phyloP scores from a whole-genome alignment of 225 moss, liverwort and hornwort genomes.

The Ulota crispa region DNA sequence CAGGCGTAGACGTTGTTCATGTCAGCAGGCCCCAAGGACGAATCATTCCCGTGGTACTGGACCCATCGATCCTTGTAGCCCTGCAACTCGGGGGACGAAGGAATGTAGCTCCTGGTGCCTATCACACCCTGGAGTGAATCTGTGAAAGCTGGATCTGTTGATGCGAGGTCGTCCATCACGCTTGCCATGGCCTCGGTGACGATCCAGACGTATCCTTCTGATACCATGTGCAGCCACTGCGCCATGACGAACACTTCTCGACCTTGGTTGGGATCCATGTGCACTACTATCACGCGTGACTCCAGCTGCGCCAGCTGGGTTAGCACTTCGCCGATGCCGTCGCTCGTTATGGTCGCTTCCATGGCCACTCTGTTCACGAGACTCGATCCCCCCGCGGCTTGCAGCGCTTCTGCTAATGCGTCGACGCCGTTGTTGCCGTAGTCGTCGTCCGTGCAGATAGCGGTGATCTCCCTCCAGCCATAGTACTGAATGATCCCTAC shows the following conservation, averaged over 20 bases:
- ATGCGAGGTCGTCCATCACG: slow-evolving; percentile 55
- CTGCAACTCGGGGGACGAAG: slow-evolving; percentile 50
- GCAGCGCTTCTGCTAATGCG: slow-evolving; percentile 54
- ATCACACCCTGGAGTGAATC: slow-evolving; percentile 68
- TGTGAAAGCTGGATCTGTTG: slow-evolving; percentile 36
- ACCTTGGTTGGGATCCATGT: slow-evolving; percentile 63
- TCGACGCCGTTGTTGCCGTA: slow-evolving; percentile 69
- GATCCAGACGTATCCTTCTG: slow-evolving; percentile 74
- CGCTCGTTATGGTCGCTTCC: slow-evolving; percentile 33
- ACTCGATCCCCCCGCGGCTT: slow-evolving; percentile 30
- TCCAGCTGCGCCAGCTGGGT: slow-evolving; percentile 54
- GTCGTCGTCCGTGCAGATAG: slow-evolving; percentile 74
- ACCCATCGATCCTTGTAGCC: slow-evolving; percentile 58
- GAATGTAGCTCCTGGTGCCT: slow-evolving; percentile 73
- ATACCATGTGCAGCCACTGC: slow-evolving; percentile 62
- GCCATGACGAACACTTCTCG: slow-evolving; percentile 68
- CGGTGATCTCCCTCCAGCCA: slow-evolving; percentile 81
- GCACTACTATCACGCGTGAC: slow-evolving; percentile 83
- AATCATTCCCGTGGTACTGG: slow-evolving; percentile 23
- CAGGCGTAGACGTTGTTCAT: slow-evolving; percentile 61
- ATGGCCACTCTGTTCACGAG: slow-evolving; percentile 46
- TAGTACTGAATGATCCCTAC: slow-evolving; percentile 61
- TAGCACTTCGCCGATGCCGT: slow-evolving; percentile 43
- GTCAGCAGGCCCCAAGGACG: slow-evolving; percentile 21
- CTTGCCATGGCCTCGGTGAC: slow-evolving; percentile 74